phyloP scores from a whole-genome alignment of 2,329 filamentous ascomycete species.

The Ophiobolus disseminans region DNA sequence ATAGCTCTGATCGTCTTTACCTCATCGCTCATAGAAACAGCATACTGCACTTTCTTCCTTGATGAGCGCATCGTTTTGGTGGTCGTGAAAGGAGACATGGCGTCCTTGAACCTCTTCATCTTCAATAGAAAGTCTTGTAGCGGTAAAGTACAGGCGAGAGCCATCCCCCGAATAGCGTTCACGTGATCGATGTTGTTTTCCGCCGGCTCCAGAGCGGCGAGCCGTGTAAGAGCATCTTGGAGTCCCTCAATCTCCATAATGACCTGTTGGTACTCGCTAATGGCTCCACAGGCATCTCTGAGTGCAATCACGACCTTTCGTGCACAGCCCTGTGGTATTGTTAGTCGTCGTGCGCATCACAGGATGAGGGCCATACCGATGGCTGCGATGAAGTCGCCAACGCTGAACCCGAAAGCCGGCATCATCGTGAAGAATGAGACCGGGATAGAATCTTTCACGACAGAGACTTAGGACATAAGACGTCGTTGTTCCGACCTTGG shows the following conservation, averaged over 20 bases:
- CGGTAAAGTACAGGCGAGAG: constrained; percentile 27
- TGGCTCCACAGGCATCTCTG: constrained; percentile 24
- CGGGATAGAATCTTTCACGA: too few relatives aligned
- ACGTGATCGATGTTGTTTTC: constrained; percentile 30
- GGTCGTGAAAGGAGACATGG: constrained; percentile 19
- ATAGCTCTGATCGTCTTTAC: constrained; percentile 23
- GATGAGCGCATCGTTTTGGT: not conserved
- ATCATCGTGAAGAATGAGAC: constrained; percentile 2
- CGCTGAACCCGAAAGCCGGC: constrained; percentile 33
- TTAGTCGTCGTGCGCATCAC: too few relatives aligned
- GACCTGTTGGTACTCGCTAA: constrained; percentile 28
- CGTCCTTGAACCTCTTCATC: constrained; percentile 25
- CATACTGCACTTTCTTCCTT: constrained; percentile 25
- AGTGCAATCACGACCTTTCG: constrained; percentile 29
- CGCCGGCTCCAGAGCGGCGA: constrained; percentile 24
- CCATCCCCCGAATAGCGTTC: constrained; percentile 33
- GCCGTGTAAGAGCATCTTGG: constrained; percentile 16
- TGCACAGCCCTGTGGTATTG: constrained; percentile 26
- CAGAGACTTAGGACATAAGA: too few relatives aligned
- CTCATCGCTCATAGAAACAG: constrained; percentile 20
- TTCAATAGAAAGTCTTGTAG: constrained; percentile 28
- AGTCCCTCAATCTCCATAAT: constrained; percentile 28
- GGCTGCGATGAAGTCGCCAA: constrained; percentile 32
- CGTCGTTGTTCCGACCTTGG: too few relatives aligned
- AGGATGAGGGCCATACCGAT: constrained; percentile 21